Evolutionary conservation across 2,329 filamentous ascomycete species (phyloP).

Genomic region (Leptoxyphium fumago): DNA sequence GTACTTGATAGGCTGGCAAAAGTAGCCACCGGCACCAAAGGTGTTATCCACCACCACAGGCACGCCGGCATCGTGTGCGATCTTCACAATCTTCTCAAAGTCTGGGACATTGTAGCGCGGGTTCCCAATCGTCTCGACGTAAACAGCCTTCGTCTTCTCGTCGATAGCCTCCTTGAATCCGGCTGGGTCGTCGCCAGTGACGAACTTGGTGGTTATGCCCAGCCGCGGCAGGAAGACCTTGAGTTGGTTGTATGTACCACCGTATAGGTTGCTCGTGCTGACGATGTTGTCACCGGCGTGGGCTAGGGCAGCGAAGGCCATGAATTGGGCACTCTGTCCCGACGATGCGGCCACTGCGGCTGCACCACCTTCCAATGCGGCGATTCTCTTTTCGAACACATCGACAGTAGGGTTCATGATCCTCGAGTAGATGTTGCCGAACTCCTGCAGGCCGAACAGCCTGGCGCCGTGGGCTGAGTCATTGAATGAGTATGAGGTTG

Average conservation of each 20-base stretch:
- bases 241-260: slow-evolving; percentile 94
- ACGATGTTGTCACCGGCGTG: slow-evolving; percentile 86
- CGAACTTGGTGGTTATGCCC: slow-evolving; percentile 77
- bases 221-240: slow-evolving; percentile 81
- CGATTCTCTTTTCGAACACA: slow-evolving; percentile 91
- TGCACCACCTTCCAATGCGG: slow-evolving; percentile 85
- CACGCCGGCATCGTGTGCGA: slow-evolving; percentile 53
- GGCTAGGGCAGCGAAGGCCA: slow-evolving; percentile 72
- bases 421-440: slow-evolving; percentile 94
- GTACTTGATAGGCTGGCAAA: slow-evolving; percentile 70
- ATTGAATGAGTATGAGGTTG: slow-evolving; percentile 84
- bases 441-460: slow-evolving; percentile 92
- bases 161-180: slow-evolving; percentile 75
- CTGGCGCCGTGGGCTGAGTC: slow-evolving; percentile 89
- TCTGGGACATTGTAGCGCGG: slow-evolving; percentile 87
- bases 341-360: slow-evolving; percentile 75
- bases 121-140: slow-evolving; percentile 86
- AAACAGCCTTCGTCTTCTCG: slow-evolving; percentile 84
- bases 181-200: slow-evolving; percentile 63
- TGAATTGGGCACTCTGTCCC: slow-evolving; percentile 85
- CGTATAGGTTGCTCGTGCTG: slow-evolving; percentile 79
- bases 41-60: slow-evolving; percentile 73
- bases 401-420: slow-evolving; percentile 91
- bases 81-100: slow-evolving; percentile 70
- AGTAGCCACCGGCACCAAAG: slow-evolving; percentile 86